A percentile compares a stretch with the other conserved stretches of the same genome.
Conservation (phyloP, 176 grass and related monocot genomes). For the Aegilops longissima region DNA sequence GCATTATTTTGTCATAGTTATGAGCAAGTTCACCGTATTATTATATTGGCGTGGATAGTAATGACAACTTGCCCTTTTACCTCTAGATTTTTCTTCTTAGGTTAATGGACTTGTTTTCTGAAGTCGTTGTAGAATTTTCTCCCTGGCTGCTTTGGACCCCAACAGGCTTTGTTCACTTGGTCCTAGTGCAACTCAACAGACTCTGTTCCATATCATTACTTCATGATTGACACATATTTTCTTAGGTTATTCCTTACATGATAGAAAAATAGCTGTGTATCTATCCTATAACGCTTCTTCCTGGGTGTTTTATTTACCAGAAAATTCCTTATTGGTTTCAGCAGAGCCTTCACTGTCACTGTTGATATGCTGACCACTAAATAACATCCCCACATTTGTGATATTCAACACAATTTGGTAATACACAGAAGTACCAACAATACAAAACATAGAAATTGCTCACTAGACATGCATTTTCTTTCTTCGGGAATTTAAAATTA, state of each 20-base stretch:
- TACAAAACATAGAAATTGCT: neutral
- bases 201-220: neutral
- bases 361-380: constrained; percentile 10
- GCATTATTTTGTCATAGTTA: neutral
- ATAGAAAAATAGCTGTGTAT: neutral
- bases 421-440: neutral
- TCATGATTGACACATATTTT: neutral
- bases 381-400: neutral
- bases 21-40: neutral
- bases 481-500: neutral
- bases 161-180: neutral
- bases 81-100: neutral
- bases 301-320: neutral
- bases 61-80: neutral
- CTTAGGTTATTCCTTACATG: neutral
- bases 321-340: neutral
- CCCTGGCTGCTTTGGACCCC: neutral
- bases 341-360: neutral
- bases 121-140: neutral
- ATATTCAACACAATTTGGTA: neutral
- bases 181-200: neutral
- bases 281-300: neutral
- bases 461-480: neutral
- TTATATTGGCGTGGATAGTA: neutral
- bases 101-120: neutral